Evolutionary conservation across 371 early-diverging fungal genomes (phyloP).

Genomic region (Syncephalastrum racemosum): DNA sequence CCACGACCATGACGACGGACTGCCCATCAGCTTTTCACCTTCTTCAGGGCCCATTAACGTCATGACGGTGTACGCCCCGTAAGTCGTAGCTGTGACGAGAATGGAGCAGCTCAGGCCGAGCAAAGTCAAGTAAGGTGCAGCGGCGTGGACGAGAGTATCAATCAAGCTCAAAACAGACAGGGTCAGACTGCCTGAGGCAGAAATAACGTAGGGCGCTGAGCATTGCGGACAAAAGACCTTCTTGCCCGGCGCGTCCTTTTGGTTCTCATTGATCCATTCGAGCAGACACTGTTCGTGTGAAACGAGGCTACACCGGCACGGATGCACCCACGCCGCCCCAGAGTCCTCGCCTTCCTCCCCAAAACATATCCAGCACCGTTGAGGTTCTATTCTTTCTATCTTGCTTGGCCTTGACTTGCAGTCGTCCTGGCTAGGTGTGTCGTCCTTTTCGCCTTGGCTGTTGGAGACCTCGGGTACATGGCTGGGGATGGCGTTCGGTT

Average conservation of each 20-base stretch:
- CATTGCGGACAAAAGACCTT: slow-evolving; percentile 80
- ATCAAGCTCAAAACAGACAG: slow-evolving; percentile 51
- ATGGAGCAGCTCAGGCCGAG: slow-evolving; percentile 64
- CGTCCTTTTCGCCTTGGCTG: no score
- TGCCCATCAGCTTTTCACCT: slow-evolving; percentile 64
- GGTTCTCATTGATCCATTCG: slow-evolving; percentile 76
- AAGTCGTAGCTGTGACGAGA: slow-evolving; percentile 61
- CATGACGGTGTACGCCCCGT: slow-evolving; percentile 72
- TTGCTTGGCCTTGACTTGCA: no score
- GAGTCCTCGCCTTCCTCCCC: slow-evolving; percentile 60
- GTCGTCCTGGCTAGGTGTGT: no score
- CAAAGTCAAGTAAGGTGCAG: slow-evolving; percentile 65
- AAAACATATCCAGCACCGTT: slow-evolving; percentile 70
- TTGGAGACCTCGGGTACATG: no score
- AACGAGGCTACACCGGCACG: slow-evolving; percentile 72
- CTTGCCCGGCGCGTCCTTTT: slow-evolving; percentile 65
- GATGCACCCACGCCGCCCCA: slow-evolving; percentile 65
- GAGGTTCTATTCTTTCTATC: slow-evolving; percentile 7
- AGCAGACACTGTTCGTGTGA: slow-evolving; percentile 74
- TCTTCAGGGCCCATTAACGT: slow-evolving; percentile 68
- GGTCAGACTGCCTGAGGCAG: slow-evolving; percentile 51
- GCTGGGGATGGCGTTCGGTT: no score
- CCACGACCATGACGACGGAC: slow-evolving; percentile 63
- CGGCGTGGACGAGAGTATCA: slow-evolving; percentile 57
- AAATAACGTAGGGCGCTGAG: slow-evolving; percentile 59